These are phyloP conservation scores for Colletotrichum graminicola DNA, from an alignment of 2,329 filamentous ascomycete genomes.

Conservation along the genomic window DNA sequence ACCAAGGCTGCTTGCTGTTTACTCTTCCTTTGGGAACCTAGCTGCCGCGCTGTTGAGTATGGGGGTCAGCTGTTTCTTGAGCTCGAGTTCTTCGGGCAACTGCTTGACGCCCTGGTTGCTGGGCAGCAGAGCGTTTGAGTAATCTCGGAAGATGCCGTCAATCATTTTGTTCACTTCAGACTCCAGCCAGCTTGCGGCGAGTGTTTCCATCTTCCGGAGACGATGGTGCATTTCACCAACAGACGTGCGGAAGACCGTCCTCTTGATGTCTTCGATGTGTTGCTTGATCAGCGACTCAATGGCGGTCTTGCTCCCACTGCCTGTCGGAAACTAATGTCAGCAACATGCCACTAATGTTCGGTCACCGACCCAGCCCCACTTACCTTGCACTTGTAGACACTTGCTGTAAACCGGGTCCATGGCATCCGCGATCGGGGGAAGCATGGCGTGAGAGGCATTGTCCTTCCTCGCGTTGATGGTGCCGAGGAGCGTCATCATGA, in stretches of 20 bases:
- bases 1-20: rapidly evolving
- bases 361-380: neutral
- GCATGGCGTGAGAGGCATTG: neutral
- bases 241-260: neutral
- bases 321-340: neutral
- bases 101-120: neutral
- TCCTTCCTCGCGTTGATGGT: too few species aligned
- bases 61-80: neutral
- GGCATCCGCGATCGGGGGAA: neutral
- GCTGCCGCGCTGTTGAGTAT: neutral
- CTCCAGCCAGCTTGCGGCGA: neutral
- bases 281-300: neutral
- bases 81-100: neutral
- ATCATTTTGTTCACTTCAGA: rapidly evolving
- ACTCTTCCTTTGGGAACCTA: neutral
- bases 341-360: too few species aligned
- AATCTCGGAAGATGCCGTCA: neutral
- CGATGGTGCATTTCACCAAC: neutral
- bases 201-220: neutral
- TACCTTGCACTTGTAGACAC: neutral
- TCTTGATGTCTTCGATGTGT: neutral
- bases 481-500: neutral
- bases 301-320: neutral
- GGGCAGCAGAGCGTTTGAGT: neutral
- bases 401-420: neutral